Base-by-base conservation (phyloP, 2,329 filamentous ascomycete species). In the Talaromyces sp. region DNA sequence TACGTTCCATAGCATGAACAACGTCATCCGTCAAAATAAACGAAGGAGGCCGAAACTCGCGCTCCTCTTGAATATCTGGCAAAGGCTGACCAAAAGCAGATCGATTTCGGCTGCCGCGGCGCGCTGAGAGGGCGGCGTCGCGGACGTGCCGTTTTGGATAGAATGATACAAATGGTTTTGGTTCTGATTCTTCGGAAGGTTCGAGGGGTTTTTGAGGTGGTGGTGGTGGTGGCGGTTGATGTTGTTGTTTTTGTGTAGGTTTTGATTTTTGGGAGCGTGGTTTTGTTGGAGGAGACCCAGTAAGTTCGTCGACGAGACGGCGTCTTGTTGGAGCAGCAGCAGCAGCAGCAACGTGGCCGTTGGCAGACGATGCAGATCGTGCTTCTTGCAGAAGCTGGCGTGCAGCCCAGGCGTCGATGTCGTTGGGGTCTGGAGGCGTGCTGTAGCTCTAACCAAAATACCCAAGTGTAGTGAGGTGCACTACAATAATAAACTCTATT, bases 51-150 rank as follows among this genome's bases (percentile, higher is more conserved):
- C 85, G 82, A 72, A 97, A 98, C 50, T 96, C 90, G 34, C 73
- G 72, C 71, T 90, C 85, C 5, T 79, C 73, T n/a, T n/a, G n/a
- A 1, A 62, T 36, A 14, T 96, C 91, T 0, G 93, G 93, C 18
- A 98, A 76, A 0, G 89, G 84, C 30, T 89, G 85, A 0, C 94
- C 94, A 83, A 95, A 98, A 3, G 93, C 94, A 55, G 89, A 81
- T 16, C 88, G 82, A 57, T 84, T 90, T 56, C 91, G 83, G 50
- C 87, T 86, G 51, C 87, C 86, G 58, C 90, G 86, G 56, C 86
- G 82, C 67, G 86, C 87, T 64, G 86, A 89, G n/a, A 96, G 76
- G 9, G 93, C 92, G 7, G 87, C 86, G 27, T 92, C 90, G 30
- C 94, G 88, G 64, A 94, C 83, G 70, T 96, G 88, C 28, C 84